Conservation (phyloP, 768 basidiomycete species). For the Mycena belliarum region DNA sequence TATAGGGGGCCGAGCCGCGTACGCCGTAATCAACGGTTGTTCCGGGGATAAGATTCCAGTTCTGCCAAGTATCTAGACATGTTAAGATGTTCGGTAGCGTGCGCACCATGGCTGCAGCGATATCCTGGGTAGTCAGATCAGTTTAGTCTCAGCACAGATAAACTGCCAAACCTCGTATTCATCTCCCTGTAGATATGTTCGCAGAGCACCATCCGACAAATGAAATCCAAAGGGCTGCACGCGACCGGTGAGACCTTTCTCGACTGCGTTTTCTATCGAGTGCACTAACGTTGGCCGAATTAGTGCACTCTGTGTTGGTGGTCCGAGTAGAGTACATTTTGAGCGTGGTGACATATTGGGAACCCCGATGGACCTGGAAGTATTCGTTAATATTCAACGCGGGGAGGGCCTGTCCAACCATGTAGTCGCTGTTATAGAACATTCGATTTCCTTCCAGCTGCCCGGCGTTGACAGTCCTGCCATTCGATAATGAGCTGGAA, state of each 20-base stretch:
- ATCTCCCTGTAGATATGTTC: conserved; percentile 63
- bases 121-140: conserved; percentile 26
- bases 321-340: conserved; percentile 66
- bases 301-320: conserved; percentile 64
- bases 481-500: conserved; percentile 37
- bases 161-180: conserved; percentile 54
- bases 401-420: no score
- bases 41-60: conserved; percentile 79
- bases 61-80: conserved; percentile 42
- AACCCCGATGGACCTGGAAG: conserved; percentile 60
- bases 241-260: neutral
- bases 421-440: conserved; percentile 70
- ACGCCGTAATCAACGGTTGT: conserved; percentile 64
- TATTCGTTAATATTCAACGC: no score
- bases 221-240: conserved; percentile 71
- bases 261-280: neutral
- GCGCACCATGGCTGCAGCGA: conserved; percentile 42
- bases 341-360: conserved; percentile 57
- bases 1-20: neutral
- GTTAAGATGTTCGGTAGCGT: no score
- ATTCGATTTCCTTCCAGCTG: conserved; percentile 56
- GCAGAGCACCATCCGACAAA: conserved; percentile 62
- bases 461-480: conserved; percentile 54
- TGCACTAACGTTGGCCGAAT: conserved; percentile 54
- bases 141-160: neutral